Evolutionary conservation across 192 early-diverging fungal genomes (phyloP).

Genomic region (Umbelopsis sp.): DNA sequence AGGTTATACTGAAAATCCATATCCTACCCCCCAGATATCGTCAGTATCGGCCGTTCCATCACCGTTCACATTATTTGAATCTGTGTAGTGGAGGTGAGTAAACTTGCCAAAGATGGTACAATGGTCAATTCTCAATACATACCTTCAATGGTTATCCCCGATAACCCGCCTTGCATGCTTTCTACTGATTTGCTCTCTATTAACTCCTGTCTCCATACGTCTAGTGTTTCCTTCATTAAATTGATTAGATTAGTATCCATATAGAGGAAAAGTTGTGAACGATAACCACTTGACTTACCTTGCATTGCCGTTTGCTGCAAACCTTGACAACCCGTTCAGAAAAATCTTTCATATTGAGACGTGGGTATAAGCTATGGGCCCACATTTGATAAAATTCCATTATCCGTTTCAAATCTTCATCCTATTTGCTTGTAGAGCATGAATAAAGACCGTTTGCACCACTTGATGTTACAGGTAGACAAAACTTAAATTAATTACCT

Average conservation of each 20-base stretch:
- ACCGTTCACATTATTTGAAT: not conserved
- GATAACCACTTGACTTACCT: not conserved
- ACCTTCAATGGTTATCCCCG: constrained; percentile 24
- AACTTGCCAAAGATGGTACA: too few relatives aligned
- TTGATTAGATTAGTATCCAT: not conserved
- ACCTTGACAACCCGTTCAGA: constrained; percentile 19
- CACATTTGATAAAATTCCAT: constrained; percentile 37
- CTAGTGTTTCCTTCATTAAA: constrained; percentile 6
- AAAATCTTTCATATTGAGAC: constrained; percentile 30
- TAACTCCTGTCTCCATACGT: not conserved
- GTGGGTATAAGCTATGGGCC: constrained; percentile 33
- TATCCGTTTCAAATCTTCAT: constrained; percentile 20
- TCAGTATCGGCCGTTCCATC: not conserved
- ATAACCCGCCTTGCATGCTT: not conserved
- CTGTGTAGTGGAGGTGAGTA: not conserved
- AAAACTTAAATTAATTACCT: not conserved
- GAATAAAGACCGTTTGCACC: not conserved
- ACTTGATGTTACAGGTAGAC: not conserved
- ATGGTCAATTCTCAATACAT: not conserved
- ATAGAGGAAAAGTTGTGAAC: not conserved
- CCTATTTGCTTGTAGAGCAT: not conserved
- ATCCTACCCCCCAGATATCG: not conserved
- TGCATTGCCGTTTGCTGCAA: constrained; percentile 14
- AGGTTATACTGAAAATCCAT: not conserved
- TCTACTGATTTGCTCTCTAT: not conserved